Conservation (phyloP, 345 rosid genomes). For the Sisymbrium irio region DNA sequence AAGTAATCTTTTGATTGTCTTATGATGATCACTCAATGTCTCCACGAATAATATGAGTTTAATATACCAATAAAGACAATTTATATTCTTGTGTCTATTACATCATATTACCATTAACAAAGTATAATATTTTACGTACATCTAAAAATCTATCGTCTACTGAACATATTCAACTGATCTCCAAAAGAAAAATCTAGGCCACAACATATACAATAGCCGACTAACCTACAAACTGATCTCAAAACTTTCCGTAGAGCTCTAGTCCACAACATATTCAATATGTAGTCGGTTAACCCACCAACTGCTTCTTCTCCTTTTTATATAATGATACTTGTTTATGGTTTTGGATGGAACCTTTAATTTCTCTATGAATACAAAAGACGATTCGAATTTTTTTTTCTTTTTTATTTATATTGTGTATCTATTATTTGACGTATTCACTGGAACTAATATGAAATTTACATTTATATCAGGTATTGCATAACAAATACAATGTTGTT, state of each 20-base stretch:
- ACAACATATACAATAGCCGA: background rate
- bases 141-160: background rate
- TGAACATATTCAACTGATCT: background rate
- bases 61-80: background rate
- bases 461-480: background rate
- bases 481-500: background rate
- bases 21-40: slow-evolving; percentile 26
- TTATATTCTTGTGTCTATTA: background rate
- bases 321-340: background rate
- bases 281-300: background rate
- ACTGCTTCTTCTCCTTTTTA: background rate
- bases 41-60: slow-evolving; percentile 5
- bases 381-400: background rate
- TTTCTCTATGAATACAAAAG: background rate
- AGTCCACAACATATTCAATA: background rate
- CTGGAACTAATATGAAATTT: background rate
- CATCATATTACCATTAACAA: background rate
- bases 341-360: background rate
- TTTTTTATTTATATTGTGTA: background rate
- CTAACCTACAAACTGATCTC: background rate
- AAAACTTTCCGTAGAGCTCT: background rate
- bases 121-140: background rate
- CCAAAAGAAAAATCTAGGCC: background rate
- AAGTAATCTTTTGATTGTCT: slow-evolving; percentile 22
- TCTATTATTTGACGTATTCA: background rate